Percentiles rank a stretch among this genome's conserved stretches.
These are phyloP conservation scores for Penicillium brasilianum DNA, from an alignment of 2,329 filamentous ascomycete species.

Conservation along the genomic window DNA sequence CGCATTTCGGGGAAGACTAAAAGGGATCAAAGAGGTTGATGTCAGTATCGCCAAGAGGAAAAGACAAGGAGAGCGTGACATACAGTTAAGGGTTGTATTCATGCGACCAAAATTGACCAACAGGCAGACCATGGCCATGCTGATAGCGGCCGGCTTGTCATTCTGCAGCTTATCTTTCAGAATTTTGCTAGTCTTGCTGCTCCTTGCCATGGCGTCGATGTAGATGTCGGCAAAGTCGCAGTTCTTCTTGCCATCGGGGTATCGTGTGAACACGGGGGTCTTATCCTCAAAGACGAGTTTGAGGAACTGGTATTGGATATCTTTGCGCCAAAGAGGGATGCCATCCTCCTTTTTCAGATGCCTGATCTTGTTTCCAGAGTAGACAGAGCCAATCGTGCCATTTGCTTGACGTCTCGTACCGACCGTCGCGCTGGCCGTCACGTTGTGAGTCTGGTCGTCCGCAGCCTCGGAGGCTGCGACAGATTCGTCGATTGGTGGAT, in stretches of 20 bases:
- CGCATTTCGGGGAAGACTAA: slow-evolving; percentile 99
- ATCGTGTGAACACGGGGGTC: slow-evolving; percentile 80
- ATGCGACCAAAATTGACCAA: slow-evolving; percentile 96
- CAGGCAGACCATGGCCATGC: slow-evolving; percentile 99
- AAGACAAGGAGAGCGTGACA: slow-evolving; percentile 38
- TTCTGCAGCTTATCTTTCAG: slow-evolving; percentile 94
- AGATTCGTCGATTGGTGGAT: slow-evolving; percentile 42
- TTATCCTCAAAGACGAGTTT: slow-evolving; percentile 67
- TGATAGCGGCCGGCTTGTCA: slow-evolving; percentile 88
- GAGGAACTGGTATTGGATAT: slow-evolving; percentile 70
- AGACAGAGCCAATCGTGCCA: slow-evolving; percentile 68
- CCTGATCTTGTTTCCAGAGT: slow-evolving; percentile 70
- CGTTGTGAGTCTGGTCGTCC: slow-evolving; percentile 45
- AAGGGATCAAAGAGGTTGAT: slow-evolving; percentile 7
- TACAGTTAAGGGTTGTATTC: slow-evolving; percentile 98
- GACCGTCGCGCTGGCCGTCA: slow-evolving; percentile 47
- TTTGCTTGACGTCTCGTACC: slow-evolving; percentile 66
- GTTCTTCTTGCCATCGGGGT: slow-evolving; percentile 79
- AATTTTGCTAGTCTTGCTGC: slow-evolving; percentile 99
- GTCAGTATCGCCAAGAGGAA: slow-evolving; percentile 7
- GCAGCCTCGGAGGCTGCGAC: slow-evolving; percentile 42
- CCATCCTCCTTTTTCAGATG: slow-evolving; percentile 72
- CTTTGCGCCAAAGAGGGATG: slow-evolving; percentile 69
- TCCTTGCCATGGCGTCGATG: slow-evolving; percentile 97
- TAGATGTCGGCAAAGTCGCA: slow-evolving; percentile 90